phyloP scores from a whole-genome alignment of 495 filamentous ascomycete genomes.

The Podospora pseudoanserina region DNA sequence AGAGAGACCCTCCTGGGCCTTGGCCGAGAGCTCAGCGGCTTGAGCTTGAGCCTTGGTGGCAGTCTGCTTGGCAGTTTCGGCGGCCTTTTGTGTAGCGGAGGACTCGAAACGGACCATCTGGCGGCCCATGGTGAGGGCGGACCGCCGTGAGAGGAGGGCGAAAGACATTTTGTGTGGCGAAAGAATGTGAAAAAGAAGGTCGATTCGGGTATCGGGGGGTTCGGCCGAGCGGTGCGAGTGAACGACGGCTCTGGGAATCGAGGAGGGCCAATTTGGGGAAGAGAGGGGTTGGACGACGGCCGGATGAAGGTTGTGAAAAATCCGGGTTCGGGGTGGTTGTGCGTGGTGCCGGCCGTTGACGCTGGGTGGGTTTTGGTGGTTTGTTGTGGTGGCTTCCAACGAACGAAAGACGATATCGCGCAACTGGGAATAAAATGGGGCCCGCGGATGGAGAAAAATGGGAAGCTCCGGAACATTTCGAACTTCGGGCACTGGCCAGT shows the following conservation, averaged over 20 bases:
- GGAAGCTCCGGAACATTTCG: slow-evolving; percentile 37
- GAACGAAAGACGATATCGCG: slow-evolving; percentile 30
- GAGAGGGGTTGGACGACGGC: neutral
- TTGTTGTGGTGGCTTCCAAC: slow-evolving; percentile 12
- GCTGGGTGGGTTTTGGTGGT: slow-evolving; percentile 15
- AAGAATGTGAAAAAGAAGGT: neutral
- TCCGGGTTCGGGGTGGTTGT: neutral
- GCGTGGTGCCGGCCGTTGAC: neutral
- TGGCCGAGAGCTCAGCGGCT: slow-evolving; percentile 62
- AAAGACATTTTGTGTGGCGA: slow-evolving; percentile 28
- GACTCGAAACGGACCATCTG: slow-evolving; percentile 49
- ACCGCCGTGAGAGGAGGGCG: slow-evolving; percentile 32
- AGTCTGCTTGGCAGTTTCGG: slow-evolving; percentile 53
- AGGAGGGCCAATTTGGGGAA: neutral
- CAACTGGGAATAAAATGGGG: slow-evolving; percentile 17
- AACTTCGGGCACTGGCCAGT: slow-evolving; percentile 27
- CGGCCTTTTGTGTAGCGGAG: slow-evolving; percentile 53
- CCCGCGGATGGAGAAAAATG: slow-evolving; percentile 27
- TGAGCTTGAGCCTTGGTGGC: slow-evolving; percentile 63
- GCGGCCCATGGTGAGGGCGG: slow-evolving; percentile 40
- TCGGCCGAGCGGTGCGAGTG: slow-evolving; percentile 10
- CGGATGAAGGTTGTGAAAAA: slow-evolving; percentile 1
- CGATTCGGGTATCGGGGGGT: neutral
- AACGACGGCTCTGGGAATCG: slow-evolving; percentile 1
- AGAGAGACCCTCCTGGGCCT: slow-evolving; percentile 82